These are phyloP conservation scores for Plenodomus tracheiphilus DNA, from an alignment of 2,329 filamentous ascomycete genomes.

Conservation along the genomic window DNA sequence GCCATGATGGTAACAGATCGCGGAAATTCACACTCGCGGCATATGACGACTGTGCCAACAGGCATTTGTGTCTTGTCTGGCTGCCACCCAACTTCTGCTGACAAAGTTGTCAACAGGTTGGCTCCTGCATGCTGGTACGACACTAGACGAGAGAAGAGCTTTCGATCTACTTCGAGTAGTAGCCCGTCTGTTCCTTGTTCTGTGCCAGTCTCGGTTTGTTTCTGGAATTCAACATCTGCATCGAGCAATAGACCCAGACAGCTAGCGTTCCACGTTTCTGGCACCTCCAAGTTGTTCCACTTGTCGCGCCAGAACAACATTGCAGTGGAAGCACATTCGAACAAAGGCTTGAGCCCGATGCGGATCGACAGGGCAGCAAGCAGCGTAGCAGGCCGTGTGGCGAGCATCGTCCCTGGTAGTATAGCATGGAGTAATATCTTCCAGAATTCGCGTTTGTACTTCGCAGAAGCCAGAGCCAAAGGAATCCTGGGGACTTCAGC, in stretches of 20 bases:
- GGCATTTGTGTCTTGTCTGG: conserved; percentile 50
- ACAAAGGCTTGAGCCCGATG: conserved; percentile 52
- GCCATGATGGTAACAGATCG: conserved; percentile 58
- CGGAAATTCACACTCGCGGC: conserved; percentile 49
- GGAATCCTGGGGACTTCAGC: conserved; percentile 51
- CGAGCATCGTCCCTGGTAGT: conserved; percentile 54
- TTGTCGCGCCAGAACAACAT: conserved; percentile 47
- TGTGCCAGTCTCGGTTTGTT: conserved; percentile 2
- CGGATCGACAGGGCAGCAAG: conserved; percentile 54
- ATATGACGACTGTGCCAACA: conserved; percentile 50
- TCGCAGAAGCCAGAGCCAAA: conserved; percentile 44
- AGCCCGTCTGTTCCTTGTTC: conserved; percentile 38
- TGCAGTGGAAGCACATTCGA: conserved; percentile 47
- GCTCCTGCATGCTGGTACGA: conserved; percentile 52
- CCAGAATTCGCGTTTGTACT: conserved; percentile 51
- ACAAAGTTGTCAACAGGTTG: conserved; percentile 52
- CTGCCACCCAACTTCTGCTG: conserved; percentile 51
- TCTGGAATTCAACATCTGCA: conserved; percentile 43
- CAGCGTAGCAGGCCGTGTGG: conserved; percentile 50
- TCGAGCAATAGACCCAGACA: conserved; percentile 54
- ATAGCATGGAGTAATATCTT: conserved; percentile 54
- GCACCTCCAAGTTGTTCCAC: conserved; percentile 55
- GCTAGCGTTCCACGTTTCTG: conserved; percentile 55
- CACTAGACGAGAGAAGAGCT: conserved; percentile 51
- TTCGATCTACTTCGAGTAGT: conserved; percentile 44